phyloP scores from a whole-genome alignment of 2,329 filamentous ascomycete species.

The Zalaria sp. region DNA sequence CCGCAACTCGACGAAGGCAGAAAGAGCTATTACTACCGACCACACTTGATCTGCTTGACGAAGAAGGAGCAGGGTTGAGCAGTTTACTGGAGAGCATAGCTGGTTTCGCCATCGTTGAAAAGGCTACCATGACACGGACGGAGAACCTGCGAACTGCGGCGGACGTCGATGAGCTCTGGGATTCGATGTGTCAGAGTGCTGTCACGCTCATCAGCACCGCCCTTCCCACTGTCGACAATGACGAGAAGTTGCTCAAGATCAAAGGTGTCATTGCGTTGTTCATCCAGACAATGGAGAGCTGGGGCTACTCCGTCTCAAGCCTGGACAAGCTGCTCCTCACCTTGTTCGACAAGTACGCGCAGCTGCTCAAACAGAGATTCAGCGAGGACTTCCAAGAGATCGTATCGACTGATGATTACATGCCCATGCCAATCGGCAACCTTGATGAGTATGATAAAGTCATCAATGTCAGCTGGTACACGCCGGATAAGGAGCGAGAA shows the following conservation, averaged over 20 bases:
- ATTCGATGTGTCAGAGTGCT: constrained; percentile 86
- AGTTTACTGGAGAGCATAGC: constrained; percentile 86
- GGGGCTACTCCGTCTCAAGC: constrained; percentile 71
- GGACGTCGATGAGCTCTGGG: constrained; percentile 98
- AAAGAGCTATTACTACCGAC: constrained; percentile 78
- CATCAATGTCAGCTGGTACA: constrained; percentile 91
- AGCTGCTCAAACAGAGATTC: constrained; percentile 78
- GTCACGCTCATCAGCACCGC: constrained; percentile 71
- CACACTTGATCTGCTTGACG: constrained; percentile 61
- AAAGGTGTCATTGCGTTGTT: constrained; percentile 89
- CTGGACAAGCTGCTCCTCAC: constrained; percentile 77
- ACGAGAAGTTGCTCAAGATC: constrained; percentile 82
- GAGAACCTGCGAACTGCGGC: constrained; percentile 68
- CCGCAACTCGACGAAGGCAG: constrained; percentile 76
- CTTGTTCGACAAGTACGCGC: constrained; percentile 87
- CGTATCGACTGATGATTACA: constrained; percentile 90
- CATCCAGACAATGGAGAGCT: constrained; percentile 96
- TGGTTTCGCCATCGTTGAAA: constrained; percentile 93
- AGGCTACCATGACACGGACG: constrained; percentile 76
- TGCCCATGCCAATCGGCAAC: constrained; percentile 95
- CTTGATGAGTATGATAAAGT: constrained; percentile 90
- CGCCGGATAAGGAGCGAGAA: constrained; percentile 61
- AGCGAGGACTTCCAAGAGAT: constrained; percentile 93
- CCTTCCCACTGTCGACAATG: constrained; percentile 66
- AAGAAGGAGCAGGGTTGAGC: constrained; percentile 76